Percentiles rank a stretch among this genome's conserved stretches.
These are phyloP conservation scores for Trypanosoma conorhini DNA, from an alignment of 208 protist species.

Conservation along the genomic window DNA sequence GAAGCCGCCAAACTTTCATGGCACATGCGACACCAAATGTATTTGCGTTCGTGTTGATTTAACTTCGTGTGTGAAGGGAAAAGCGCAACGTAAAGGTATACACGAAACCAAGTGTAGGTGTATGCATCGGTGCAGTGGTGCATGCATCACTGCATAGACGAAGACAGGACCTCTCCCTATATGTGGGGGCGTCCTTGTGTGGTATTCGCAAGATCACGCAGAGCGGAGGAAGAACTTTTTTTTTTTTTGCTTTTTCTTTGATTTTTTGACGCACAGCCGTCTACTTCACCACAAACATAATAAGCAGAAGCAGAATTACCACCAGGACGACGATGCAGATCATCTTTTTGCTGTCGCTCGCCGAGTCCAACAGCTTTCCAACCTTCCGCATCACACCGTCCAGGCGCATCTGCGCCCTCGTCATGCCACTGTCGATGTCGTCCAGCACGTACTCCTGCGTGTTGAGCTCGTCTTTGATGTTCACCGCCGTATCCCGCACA, in stretches of 20 bases:
- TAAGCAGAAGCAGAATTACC: constrained; percentile 65
- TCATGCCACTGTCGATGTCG: constrained; percentile 79
- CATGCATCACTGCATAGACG: too few relatives aligned
- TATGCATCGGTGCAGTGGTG: too few relatives aligned
- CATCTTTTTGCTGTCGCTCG: constrained; percentile 78
- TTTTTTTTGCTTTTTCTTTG: too few relatives aligned
- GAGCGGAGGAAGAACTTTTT: too few relatives aligned
- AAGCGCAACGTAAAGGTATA: not conserved
- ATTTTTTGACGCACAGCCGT: not conserved
- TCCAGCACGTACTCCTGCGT: constrained; percentile 80
- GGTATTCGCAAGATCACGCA: not conserved
- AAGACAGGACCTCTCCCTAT: too few relatives aligned
- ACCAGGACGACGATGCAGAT: constrained; percentile 80
- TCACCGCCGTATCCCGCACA: constrained; percentile 64
- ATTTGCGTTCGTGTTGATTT: not conserved
- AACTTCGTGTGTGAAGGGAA: too few relatives aligned
- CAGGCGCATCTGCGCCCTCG: constrained; percentile 64
- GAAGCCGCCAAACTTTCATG: not conserved
- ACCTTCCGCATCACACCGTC: constrained; percentile 75
- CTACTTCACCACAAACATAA: constrained; percentile 60
- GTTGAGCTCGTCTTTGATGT: constrained; percentile 79
- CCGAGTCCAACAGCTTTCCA: constrained; percentile 69
- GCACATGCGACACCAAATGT: not conserved
- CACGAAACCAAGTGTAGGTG: constrained; percentile 4
- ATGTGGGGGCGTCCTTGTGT: too few relatives aligned